Percentiles rank a stretch among this genome's conserved stretches.
Conservation (phyloP, 768 basidiomycete genomes). For the Mycena olivaceomarginata region DNA sequence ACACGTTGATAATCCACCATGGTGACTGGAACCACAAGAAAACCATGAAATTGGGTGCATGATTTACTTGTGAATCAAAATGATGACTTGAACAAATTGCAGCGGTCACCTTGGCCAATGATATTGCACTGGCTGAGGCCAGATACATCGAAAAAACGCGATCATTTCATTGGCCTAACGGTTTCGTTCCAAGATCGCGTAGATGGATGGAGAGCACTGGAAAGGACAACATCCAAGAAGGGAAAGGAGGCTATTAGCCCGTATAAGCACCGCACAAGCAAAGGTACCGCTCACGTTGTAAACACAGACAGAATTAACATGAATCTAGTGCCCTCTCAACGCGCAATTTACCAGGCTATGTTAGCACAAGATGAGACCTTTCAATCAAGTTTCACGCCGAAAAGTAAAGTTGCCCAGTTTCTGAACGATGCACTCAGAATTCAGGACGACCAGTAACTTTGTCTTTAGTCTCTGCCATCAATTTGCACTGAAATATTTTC, state of each 20-base stretch:
- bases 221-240: background rate
- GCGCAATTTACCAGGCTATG: conserved; percentile 1
- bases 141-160: conserved; percentile 6
- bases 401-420: no score
- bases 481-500: no score
- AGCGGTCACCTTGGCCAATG: background rate
- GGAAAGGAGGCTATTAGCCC: no score
- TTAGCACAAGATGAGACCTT: no score
- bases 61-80: no score
- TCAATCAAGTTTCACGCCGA: no score
- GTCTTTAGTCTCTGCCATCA: no score
- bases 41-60: no score
- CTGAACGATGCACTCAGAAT: no score
- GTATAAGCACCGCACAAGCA: conserved; percentile 7
- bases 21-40: conserved; percentile 48
- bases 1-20: conserved; percentile 45
- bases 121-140: background rate
- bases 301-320: background rate
- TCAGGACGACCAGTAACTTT: no score
- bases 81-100: background rate
- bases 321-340: background rate
- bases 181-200: background rate
- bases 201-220: background rate
- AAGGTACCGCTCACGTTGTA: background rate
- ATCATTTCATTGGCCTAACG: conserved; percentile 7